Conservation (phyloP, 805 yeast genomes). For the Starmera dryadoides region DNA sequence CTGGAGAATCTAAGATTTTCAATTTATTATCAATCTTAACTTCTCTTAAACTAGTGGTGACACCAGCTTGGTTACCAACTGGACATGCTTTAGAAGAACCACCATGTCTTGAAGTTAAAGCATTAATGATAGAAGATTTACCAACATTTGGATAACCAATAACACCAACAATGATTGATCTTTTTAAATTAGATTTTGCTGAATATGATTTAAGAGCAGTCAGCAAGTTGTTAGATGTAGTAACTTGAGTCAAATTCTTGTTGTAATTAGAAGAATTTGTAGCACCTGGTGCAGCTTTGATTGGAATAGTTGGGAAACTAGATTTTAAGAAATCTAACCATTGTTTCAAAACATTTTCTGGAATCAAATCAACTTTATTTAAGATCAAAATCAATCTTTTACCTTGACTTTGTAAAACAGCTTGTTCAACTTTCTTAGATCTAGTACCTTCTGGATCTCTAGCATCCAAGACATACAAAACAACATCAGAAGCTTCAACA, state of each 20-base stretch:
- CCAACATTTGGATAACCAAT: conserved; percentile 98
- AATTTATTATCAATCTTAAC: conserved; percentile 88
- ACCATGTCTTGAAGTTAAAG: conserved; percentile 76
- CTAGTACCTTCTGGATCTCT: conserved; percentile 96
- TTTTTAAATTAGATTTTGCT: conserved; percentile 71
- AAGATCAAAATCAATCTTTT: conserved; percentile 81
- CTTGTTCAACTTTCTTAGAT: conserved; percentile 85
- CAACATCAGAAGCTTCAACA: conserved; percentile 86
- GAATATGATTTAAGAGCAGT: conserved; percentile 84
- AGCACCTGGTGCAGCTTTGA: conserved; percentile 74
- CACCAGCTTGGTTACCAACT: conserved; percentile 96
- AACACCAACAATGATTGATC: conserved; percentile 90
- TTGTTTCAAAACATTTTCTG: conserved; percentile 71
- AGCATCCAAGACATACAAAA: conserved; percentile 91
- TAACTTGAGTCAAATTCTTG: conserved; percentile 62
- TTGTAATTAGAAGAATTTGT: conserved; percentile 62
- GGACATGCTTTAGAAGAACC: conserved; percentile 78
- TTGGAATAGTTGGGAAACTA: conserved; percentile 87
- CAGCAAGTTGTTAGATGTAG: conserved; percentile 67
- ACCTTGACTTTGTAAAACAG: conserved; percentile 70
- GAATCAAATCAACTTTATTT: conserved; percentile 90
- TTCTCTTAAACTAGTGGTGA: conserved; percentile 86
- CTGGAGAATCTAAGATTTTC: conserved; percentile 90
- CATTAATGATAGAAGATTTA: conserved; percentile 88
- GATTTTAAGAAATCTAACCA: conserved; percentile 79